These are phyloP conservation scores for Linum tenue DNA, from an alignment of 345 rosid genomes.

Conservation along the genomic window DNA sequence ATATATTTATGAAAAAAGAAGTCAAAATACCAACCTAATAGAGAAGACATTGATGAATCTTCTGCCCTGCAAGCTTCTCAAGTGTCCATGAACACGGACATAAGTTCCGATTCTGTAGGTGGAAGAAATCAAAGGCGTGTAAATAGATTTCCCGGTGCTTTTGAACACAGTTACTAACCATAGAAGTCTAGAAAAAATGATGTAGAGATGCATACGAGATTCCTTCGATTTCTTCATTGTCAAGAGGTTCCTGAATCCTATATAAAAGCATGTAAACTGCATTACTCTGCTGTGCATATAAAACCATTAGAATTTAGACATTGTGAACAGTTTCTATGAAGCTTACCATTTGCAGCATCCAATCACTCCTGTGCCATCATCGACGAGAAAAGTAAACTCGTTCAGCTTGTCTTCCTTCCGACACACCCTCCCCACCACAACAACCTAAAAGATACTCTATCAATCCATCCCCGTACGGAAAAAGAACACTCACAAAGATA, in stretches of 20 bases:
- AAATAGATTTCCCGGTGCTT: neutral
- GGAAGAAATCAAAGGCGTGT: neutral
- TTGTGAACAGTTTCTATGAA: too few species aligned
- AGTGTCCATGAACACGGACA: constrained; percentile 77
- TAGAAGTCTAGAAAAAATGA: neutral
- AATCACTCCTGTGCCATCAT: constrained; percentile 78
- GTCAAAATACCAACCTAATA: constrained; percentile 40
- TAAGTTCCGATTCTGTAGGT: constrained; percentile 65
- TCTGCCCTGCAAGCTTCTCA: constrained; percentile 66
- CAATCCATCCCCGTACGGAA: neutral
- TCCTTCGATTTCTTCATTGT: constrained; percentile 62
- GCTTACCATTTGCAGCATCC: constrained; percentile 74
- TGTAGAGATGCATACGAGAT: constrained; percentile 38
- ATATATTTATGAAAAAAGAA: neutral
- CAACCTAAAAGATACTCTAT: constrained; percentile 26
- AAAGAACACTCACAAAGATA: neutral
- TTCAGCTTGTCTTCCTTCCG: constrained; percentile 67
- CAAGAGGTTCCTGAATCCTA: constrained; percentile 78
- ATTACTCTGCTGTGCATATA: constrained; percentile 2
- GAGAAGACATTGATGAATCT: constrained; percentile 64
- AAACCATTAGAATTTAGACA: neutral
- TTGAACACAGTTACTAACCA: neutral
- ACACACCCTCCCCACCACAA: constrained; percentile 53
- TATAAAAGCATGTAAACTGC: constrained; percentile 12
- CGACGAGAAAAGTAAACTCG: constrained; percentile 54